Evolutionary conservation across 768 basidiomycete genomes (phyloP).

Genomic region (Naematelia aurantialba): DNA sequence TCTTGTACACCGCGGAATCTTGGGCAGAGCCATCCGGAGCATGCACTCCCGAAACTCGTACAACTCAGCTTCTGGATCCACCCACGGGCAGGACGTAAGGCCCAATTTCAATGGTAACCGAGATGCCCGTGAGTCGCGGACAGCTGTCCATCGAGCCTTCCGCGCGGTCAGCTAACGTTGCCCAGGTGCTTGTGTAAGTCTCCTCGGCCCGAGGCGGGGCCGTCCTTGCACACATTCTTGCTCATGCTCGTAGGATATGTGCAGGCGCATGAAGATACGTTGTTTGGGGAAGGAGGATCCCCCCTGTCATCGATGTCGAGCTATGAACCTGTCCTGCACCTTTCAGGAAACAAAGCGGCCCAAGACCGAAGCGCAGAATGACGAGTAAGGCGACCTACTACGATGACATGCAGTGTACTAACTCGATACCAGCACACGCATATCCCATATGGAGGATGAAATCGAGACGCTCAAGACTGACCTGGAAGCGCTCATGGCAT

Average conservation of each 20-base stretch:
- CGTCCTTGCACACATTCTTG: background rate
- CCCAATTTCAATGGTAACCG: background rate
- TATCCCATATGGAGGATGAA: background rate
- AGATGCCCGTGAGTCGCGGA: background rate
- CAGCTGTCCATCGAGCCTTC: background rate
- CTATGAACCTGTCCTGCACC: background rate
- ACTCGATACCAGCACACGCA: background rate
- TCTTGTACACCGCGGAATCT: background rate
- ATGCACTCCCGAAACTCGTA: background rate
- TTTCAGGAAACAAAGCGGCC: background rate
- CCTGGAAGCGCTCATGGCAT: background rate
- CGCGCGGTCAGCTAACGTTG: too few relatives aligned
- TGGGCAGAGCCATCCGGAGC: background rate
- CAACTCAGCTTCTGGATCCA: background rate
- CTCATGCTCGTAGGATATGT: background rate
- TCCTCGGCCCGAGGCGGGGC: background rate
- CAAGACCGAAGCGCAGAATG: background rate
- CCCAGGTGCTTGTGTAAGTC: background rate
- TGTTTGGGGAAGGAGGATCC: slow-evolving; percentile 4
- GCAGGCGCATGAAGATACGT: slow-evolving; percentile 1
- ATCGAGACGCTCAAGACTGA: background rate
- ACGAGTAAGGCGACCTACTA: background rate
- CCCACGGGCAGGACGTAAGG: background rate
- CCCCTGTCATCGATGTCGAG: background rate
- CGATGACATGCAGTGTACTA: background rate